phyloP scores from a whole-genome alignment of 208 protist genomes.

The Zelonia costaricensis region DNA sequence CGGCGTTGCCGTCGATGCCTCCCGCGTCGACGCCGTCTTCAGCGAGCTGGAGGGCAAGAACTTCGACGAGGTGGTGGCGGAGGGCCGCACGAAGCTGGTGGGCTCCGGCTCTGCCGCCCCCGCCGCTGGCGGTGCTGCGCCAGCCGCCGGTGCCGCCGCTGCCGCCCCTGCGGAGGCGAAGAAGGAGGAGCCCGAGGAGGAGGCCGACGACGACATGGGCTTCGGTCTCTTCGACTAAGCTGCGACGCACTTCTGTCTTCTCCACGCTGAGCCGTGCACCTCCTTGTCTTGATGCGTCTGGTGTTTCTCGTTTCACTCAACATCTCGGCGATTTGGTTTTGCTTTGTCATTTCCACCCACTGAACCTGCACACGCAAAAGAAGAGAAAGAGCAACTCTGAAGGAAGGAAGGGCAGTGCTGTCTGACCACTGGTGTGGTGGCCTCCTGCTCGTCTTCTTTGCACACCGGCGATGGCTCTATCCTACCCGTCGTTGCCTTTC shows the following conservation, averaged over 20 bases:
- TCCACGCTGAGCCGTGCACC: background rate
- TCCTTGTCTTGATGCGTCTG: background rate
- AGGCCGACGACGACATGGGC: constrained; percentile 90
- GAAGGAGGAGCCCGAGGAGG: constrained; percentile 69
- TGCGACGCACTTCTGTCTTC: background rate
- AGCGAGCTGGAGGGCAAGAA: constrained; percentile 90
- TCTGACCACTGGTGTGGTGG: too few species aligned
- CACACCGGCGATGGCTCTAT: too few species aligned
- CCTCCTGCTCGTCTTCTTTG: too few species aligned
- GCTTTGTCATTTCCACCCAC: background rate
- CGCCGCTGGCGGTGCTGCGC: constrained; percentile 39
- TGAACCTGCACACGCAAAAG: too few species aligned
- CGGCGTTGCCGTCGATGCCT: constrained; percentile 72
- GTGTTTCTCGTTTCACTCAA: too few species aligned
- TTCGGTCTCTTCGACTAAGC: constrained; percentile 92
- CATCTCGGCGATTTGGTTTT: background rate
- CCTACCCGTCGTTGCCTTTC: too few species aligned
- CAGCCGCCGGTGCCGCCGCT: constrained; percentile 35
- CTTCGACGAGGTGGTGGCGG: constrained; percentile 83
- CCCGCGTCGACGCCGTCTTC: constrained; percentile 74
- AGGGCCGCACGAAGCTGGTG: constrained; percentile 90
- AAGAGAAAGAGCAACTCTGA: background rate
- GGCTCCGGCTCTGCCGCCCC: constrained; percentile 50
- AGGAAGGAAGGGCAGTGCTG: too few species aligned
- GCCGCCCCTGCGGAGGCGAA: constrained; percentile 52